phyloP scores from a whole-genome alignment of 2,329 filamentous ascomycete species.

The Ophiostoma australiae region DNA sequence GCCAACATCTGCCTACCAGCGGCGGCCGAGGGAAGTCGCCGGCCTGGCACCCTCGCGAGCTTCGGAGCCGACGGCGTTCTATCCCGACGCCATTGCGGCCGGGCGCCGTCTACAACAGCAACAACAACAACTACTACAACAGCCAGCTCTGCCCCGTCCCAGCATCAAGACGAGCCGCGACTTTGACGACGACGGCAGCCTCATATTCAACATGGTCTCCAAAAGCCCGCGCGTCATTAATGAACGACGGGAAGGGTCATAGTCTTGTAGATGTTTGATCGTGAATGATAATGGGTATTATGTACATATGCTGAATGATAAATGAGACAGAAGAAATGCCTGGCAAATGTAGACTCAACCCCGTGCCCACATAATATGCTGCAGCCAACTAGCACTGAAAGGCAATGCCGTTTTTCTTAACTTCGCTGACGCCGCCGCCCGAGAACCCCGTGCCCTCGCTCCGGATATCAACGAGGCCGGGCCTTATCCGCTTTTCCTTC shows the following conservation, averaged over 20 bases:
- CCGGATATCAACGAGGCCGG: slow-evolving; percentile 72
- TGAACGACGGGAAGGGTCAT: background rate
- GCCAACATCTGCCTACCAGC: background rate
- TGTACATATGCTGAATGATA: background rate
- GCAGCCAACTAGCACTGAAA: slow-evolving; percentile 27
- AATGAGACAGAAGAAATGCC: background rate
- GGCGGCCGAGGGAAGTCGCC: background rate
- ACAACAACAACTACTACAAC: background rate
- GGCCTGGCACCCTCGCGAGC: background rate
- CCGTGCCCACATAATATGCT: background rate
- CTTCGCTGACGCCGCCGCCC: slow-evolving; percentile 74
- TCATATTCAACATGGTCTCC: slow-evolving; percentile 26
- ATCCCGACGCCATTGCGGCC: background rate
- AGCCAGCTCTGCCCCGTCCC: background rate
- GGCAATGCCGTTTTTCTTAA: slow-evolving; percentile 66
- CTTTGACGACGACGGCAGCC: slow-evolving; percentile 14
- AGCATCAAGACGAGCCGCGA: background rate
- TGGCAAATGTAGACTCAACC: background rate
- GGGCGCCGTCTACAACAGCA: background rate
- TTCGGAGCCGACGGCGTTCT: slow-evolving; percentile 1
- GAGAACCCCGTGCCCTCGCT: slow-evolving; percentile 92
- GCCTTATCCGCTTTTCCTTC: slow-evolving; percentile 44
- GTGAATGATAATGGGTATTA: background rate
- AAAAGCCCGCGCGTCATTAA: slow-evolving; percentile 20
- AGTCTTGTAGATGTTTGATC: background rate